Conservation (phyloP, 192 early-diverging fungal genomes). For the Podochytrium sp. region DNA sequence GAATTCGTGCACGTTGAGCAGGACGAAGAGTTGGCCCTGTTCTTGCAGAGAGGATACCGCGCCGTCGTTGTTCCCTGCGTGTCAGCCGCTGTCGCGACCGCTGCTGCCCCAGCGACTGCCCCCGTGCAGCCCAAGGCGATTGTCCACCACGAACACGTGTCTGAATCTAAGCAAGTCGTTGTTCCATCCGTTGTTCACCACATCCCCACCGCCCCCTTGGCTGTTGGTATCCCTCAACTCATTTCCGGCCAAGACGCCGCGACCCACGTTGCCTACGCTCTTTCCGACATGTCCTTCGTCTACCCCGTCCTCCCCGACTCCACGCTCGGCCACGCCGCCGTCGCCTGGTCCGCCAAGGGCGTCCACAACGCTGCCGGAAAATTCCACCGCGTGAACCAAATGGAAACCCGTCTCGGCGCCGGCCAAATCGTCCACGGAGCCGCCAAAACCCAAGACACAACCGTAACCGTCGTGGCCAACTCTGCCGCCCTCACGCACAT, state of each 20-base stretch:
- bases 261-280: conserved; percentile 75
- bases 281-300: conserved; percentile 83
- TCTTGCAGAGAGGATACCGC: conserved; percentile 69
- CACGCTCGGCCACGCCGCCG: conserved; percentile 65
- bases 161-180: neutral
- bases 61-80: conserved; percentile 76
- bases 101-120: neutral
- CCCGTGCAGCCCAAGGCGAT: neutral
- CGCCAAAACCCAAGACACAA: conserved; percentile 48
- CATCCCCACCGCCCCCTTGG: neutral
- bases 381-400: conserved; percentile 68
- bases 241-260: conserved; percentile 69
- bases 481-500: conserved; percentile 78
- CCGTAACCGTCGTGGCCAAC: conserved; percentile 66
- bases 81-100: conserved; percentile 26
- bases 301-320: conserved; percentile 70
- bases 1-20: neutral
- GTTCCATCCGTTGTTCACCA: neutral
- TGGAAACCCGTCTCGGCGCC: conserved; percentile 83
- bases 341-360: conserved; percentile 68
- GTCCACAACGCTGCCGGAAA: conserved; percentile 73
- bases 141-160: neutral
- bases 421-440: conserved; percentile 79
- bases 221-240: conserved; percentile 18
- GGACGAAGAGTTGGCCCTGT: conserved; percentile 37